phyloP scores from a whole-genome alignment of 2,329 filamentous ascomycete genomes.

The Paecilomyces niveus region DNA sequence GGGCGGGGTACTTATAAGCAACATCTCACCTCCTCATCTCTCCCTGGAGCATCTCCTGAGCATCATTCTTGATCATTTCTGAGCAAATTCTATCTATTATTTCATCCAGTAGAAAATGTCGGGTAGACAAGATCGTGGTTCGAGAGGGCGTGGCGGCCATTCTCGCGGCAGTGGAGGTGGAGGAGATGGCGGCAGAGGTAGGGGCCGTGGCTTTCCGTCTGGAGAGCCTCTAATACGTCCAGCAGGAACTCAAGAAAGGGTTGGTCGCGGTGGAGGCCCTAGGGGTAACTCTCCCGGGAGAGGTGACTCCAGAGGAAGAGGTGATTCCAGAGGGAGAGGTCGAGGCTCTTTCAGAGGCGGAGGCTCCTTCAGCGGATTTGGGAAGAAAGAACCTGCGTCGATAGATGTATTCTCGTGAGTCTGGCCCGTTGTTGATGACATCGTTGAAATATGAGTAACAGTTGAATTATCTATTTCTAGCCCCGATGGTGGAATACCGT shows the following conservation, averaged over 20 bases:
- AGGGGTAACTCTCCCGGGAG: constrained; percentile 4
- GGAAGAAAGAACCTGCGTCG: background rate
- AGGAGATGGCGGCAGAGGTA: constrained; percentile 17
- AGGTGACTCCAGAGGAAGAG: constrained; percentile 12
- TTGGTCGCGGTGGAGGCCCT: constrained; percentile 13
- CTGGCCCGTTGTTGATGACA: background rate
- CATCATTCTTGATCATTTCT: background rate
- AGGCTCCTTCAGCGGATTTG: background rate
- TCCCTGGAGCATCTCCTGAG: background rate
- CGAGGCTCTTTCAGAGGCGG: constrained; percentile 12
- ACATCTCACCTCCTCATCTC: background rate
- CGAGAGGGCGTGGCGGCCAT: constrained; percentile 13
- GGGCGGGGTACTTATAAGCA: background rate
- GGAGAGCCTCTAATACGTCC: constrained; percentile 5
- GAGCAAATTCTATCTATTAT: background rate
- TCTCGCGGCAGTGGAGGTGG: constrained; percentile 17
- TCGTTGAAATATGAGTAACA: background rate
- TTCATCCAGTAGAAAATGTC: background rate
- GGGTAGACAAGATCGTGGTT: constrained; percentile 8
- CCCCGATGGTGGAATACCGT: constrained; percentile 11
- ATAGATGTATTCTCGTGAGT: background rate
- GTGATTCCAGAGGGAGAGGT: constrained; percentile 18
- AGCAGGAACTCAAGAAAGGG: constrained; percentile 13
- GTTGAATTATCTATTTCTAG: constrained; percentile 8
- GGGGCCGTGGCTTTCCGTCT: constrained; percentile 13